Evolutionary conservation across 1,284 basidiomycete species (phyloP).

Genomic region (Trametes versicolor): DNA sequence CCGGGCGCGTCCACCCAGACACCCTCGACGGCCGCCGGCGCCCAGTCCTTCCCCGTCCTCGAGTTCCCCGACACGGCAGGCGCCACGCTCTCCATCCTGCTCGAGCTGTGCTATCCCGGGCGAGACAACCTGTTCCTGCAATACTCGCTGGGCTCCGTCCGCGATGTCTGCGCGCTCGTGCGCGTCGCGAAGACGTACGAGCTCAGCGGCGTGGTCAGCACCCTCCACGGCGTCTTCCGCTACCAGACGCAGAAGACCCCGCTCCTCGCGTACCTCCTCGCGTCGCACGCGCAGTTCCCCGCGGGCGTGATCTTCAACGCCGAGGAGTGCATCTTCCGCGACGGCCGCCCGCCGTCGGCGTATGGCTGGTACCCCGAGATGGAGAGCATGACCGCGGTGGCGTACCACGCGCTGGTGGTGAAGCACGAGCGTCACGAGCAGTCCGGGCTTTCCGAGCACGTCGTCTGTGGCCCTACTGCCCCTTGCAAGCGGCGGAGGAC

Average conservation of each 20-base stretch:
- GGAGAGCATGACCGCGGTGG: neutral
- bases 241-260: too few relatives aligned
- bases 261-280: conserved; percentile 10
- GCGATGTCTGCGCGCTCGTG: neutral
- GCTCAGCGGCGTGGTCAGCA: neutral
- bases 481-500: neutral
- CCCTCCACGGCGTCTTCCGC: neutral
- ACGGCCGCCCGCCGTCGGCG: neutral
- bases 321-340: neutral
- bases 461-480: neutral
- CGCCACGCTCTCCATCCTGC: conserved; percentile 2
- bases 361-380: conserved; percentile 3
- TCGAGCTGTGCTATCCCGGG: conserved; percentile 17
- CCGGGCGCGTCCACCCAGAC: too few relatives aligned
- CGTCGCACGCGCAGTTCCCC: conserved; percentile 1
- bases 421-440: neutral
- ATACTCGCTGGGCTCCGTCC: neutral
- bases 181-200: conserved; percentile 1
- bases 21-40: neutral
- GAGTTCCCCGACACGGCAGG: neutral
- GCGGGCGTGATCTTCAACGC: neutral
- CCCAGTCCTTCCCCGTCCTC: neutral
- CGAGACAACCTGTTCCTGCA: neutral
- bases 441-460: neutral
- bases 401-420: neutral